phyloP scores from a whole-genome alignment of 495 filamentous ascomycete species.

The Xylaria palmicola region DNA sequence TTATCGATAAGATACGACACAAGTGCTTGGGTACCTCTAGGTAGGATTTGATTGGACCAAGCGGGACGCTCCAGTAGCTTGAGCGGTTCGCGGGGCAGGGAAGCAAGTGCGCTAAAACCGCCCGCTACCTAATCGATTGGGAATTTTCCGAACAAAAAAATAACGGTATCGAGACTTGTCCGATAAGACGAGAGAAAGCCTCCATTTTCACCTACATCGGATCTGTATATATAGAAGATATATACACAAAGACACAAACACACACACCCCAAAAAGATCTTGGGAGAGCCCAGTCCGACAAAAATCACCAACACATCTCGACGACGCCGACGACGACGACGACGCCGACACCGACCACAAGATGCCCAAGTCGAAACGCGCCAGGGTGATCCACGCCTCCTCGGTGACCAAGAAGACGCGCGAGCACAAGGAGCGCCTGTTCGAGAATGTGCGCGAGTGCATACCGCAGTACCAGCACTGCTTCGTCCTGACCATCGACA shows the following conservation, averaged over 20 bases:
- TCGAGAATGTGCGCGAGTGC: conserved; percentile 81
- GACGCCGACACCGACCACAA: no score
- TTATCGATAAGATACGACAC: background rate
- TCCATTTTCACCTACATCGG: background rate
- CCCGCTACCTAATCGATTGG: conserved; percentile 25
- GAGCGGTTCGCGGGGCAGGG: conserved; percentile 14
- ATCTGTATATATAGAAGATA: no score
- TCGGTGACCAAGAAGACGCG: conserved; percentile 86
- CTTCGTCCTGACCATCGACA: conserved; percentile 90
- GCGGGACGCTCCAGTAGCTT: no score
- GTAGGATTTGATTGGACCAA: background rate
- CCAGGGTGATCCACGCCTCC: conserved; percentile 81
- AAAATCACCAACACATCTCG: background rate
- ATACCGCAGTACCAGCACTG: conserved; percentile 83
- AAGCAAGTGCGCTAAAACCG: conserved; percentile 8
- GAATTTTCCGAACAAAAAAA: conserved; percentile 20
- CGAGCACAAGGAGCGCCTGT: conserved; percentile 84
- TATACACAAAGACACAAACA: no score
- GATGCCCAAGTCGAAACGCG: conserved; percentile 97
- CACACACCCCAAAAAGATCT: no score
- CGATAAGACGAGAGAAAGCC: background rate
- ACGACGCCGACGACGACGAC: no score
- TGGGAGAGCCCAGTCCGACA: no score
- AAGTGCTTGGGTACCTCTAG: background rate
- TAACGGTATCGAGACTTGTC: background rate